Evolutionary conservation across 768 basidiomycete genomes (phyloP), one percentile per base, ranked within the genome.

Genomic region (Termitomyces sp.): DNA sequence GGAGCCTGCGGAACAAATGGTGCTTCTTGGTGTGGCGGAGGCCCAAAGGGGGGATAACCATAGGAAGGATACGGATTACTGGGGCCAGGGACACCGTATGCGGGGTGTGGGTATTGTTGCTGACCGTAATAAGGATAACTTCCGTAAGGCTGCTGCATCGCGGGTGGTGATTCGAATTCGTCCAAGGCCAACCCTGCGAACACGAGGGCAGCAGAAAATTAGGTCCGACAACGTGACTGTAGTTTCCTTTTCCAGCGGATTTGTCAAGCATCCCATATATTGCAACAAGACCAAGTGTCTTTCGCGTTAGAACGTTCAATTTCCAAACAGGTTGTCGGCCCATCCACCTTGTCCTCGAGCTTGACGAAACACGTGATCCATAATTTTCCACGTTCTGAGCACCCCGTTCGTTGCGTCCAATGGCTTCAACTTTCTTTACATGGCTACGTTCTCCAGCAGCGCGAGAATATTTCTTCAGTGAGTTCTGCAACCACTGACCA

Each of bases 391-490:
- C 40, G 13, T 41, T 41, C 48, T 40, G 16, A 28, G 52, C 51
- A 38, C 56, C 52, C 63, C 63, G 44, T 46, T 63, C 58, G 58
- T 36, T 36, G 35, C 35, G 35, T 63, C 65, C 65, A 67, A 93
- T 94, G 92, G 81, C 92, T 57, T 90, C 90, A 38, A 85, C 86
- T 36, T 94, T 97, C 77, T 78, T 89, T 69, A 80, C 83, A 66
- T 98, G 95, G 95, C 67, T 92, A 67, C 87, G 89, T 68, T 94
- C 92, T 48, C 95, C 95, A 52, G 92, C 92, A 47, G 91, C 92
- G 20, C 80, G 92, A 65, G 84, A 94, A 64, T 98, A 98, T 73
- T 96, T 98, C 77, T 90, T 97, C 76, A 97, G 95, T 93, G 61
- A 62, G 94, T 78, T 10, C 30, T 6, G 24, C 16, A 41, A 16